A percentile compares a stretch with the other conserved stretches of the same genome.
phyloP scores from a whole-genome alignment of 176 grass and related monocot genomes.

The Alopecurus myosuroides region DNA sequence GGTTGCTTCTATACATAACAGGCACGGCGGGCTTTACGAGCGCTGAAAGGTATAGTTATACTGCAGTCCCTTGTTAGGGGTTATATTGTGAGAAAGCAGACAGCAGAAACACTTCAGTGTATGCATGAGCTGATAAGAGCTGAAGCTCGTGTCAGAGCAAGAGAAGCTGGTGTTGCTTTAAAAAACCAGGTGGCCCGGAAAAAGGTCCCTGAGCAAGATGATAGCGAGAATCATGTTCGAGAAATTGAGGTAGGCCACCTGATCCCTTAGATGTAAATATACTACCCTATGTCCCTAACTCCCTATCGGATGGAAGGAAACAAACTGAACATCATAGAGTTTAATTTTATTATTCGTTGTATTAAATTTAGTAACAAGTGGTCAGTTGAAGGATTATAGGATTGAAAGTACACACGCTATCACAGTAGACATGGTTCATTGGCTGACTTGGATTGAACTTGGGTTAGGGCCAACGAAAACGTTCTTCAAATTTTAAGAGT shows the following conservation, averaged over 20 bases:
- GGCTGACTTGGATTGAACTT: neutral
- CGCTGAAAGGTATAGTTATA: slow-evolving; percentile 90
- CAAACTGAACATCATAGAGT: neutral
- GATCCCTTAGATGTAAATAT: slow-evolving; percentile 3
- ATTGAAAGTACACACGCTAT: neutral
- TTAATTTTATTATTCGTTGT: neutral
- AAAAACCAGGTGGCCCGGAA: slow-evolving; percentile 64
- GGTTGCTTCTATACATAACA: slow-evolving; percentile 37
- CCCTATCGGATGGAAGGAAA: neutral
- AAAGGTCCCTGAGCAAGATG: slow-evolving; percentile 52
- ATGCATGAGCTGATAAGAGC: slow-evolving; percentile 85
- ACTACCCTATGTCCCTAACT: neutral
- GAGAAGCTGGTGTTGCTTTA: slow-evolving; percentile 69
- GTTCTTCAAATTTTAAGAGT: neutral
- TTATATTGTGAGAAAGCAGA: slow-evolving; percentile 82
- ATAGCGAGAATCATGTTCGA: slow-evolving; percentile 38
- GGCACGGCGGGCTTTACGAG: slow-evolving; percentile 86
- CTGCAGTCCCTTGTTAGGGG: slow-evolving; percentile 93
- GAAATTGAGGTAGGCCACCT: slow-evolving; percentile 75
- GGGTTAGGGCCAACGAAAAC: neutral
- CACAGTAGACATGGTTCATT: neutral
- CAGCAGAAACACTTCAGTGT: slow-evolving; percentile 86
- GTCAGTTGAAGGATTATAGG: neutral
- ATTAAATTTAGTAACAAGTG: neutral
- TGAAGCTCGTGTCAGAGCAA: slow-evolving; percentile 82